A percentile compares a stretch with the other conserved stretches of the same genome.
These are phyloP conservation scores for Cucumis cinereus DNA, from an alignment of 306 rosid genomes.

Conservation along the genomic window DNA sequence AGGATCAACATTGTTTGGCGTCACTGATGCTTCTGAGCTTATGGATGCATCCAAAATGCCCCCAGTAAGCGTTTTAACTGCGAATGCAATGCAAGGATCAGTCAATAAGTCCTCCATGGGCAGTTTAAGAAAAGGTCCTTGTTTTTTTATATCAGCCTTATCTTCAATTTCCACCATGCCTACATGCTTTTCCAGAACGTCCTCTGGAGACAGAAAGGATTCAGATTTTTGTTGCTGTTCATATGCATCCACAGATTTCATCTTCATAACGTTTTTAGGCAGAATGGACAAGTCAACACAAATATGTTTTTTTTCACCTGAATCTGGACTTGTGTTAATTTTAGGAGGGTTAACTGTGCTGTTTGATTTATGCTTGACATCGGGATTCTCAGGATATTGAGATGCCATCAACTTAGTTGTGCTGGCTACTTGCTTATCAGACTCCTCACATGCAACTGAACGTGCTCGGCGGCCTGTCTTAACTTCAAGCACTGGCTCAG, in stretches of 20 bases:
- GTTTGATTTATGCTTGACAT: conserved; percentile 11
- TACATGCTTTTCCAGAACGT: conserved; percentile 4
- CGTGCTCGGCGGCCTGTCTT: conserved; percentile 25
- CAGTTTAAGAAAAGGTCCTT: conserved; percentile 23
- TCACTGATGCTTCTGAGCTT: conserved; percentile 15
- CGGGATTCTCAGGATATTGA: conserved; percentile 11
- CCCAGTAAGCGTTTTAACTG: conserved; percentile 69
- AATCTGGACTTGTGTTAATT: conserved; percentile 2
- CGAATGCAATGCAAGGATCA: conserved; percentile 93
- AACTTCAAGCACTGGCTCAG: conserved; percentile 45
- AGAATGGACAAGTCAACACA: conserved; percentile 6
- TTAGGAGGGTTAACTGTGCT: neutral
- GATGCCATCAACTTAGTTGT: conserved; percentile 13
- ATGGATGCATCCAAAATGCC: conserved; percentile 24
- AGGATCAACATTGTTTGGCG: conserved; percentile 6
- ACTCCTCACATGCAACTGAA: conserved; percentile 24
- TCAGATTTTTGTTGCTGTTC: conserved; percentile 7
- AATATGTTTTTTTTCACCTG: neutral
- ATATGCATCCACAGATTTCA: conserved; percentile 2
- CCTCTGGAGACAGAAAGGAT: conserved; percentile 10
- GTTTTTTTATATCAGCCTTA: conserved; percentile 12
- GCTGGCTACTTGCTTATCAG: conserved; percentile 13
- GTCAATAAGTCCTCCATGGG: conserved; percentile 48
- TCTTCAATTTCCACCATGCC: conserved; percentile 9
- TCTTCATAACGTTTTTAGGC: conserved; percentile 14